phyloP scores from a whole-genome alignment of 2,329 filamentous ascomycete genomes.

The Beauveria sp. region DNA sequence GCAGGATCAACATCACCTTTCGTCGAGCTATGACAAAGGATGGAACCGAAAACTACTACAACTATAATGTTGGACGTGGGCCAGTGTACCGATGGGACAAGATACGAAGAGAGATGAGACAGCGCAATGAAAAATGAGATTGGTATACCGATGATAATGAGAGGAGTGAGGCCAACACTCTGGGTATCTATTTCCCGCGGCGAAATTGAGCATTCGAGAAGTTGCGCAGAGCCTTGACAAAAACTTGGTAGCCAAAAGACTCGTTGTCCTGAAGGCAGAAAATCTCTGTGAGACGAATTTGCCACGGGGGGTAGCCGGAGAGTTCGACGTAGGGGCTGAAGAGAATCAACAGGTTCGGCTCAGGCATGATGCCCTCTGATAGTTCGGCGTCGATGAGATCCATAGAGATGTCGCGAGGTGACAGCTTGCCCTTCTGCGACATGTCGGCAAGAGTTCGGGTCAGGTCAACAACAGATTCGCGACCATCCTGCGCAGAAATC shows the following conservation, averaged over 20 bases:
- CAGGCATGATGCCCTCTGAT: constrained; percentile 67
- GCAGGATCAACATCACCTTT: constrained; percentile 72
- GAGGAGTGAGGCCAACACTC: constrained; percentile 8
- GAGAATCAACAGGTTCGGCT: constrained; percentile 83
- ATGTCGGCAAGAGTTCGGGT: constrained; percentile 92
- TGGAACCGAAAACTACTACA: constrained; percentile 77
- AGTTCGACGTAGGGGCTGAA: constrained; percentile 80
- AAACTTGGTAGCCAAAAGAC: constrained; percentile 88
- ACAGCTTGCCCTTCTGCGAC: constrained; percentile 82
- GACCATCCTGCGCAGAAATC: constrained; percentile 79
- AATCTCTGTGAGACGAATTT: constrained; percentile 89
- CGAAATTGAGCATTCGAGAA: constrained; percentile 86
- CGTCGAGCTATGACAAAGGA: constrained; percentile 60
- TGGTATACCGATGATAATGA: background rate
- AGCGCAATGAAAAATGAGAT: constrained; percentile 23
- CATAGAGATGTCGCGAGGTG: constrained; percentile 70
- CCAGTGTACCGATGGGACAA: constrained; percentile 62
- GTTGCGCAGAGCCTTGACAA: constrained; percentile 74
- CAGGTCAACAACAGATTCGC: constrained; percentile 89
- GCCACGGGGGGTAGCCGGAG: constrained; percentile 93
- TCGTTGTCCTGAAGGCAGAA: constrained; percentile 71
- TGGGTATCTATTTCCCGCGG: constrained; percentile 52
- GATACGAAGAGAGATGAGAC: constrained; percentile 40
- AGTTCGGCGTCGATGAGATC: constrained; percentile 89
- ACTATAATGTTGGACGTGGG: constrained; percentile 71